These are phyloP conservation scores for Corymbia calophylla DNA, from an alignment of 441 rosid species.

Conservation along the genomic window DNA sequence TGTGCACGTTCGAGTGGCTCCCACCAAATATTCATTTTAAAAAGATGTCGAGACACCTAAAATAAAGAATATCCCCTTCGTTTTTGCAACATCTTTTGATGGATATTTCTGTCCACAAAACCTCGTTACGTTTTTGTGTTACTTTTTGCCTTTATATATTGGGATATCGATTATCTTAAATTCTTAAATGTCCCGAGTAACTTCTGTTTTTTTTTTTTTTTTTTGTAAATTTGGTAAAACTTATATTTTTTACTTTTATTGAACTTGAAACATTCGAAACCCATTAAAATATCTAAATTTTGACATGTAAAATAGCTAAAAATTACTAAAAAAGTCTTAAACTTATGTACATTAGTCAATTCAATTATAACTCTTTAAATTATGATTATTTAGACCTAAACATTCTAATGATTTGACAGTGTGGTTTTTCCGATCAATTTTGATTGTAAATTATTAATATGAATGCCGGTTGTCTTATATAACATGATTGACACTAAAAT, in stretches of 20 bases:
- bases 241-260: background rate
- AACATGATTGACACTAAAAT: background rate
- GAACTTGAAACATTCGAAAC: background rate
- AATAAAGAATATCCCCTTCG: background rate
- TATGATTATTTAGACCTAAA: background rate
- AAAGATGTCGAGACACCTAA: background rate
- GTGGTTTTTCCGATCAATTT: background rate
- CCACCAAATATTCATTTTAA: background rate
- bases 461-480: background rate
- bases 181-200: background rate
- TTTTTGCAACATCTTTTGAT: background rate
- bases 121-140: background rate
- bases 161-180: background rate
- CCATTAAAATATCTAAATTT: background rate
- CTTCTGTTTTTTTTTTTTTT: background rate
- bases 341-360: background rate
- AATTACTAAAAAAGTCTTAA: background rate
- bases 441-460: background rate
- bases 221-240: background rate
- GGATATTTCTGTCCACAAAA: background rate
- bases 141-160: background rate
- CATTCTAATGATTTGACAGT: background rate
- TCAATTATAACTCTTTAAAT: background rate
- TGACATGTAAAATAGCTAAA: background rate
- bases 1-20: background rate